Conservation (phyloP, 495 filamentous ascomycete species). For the Staphylotrichum tortipilum region DNA sequence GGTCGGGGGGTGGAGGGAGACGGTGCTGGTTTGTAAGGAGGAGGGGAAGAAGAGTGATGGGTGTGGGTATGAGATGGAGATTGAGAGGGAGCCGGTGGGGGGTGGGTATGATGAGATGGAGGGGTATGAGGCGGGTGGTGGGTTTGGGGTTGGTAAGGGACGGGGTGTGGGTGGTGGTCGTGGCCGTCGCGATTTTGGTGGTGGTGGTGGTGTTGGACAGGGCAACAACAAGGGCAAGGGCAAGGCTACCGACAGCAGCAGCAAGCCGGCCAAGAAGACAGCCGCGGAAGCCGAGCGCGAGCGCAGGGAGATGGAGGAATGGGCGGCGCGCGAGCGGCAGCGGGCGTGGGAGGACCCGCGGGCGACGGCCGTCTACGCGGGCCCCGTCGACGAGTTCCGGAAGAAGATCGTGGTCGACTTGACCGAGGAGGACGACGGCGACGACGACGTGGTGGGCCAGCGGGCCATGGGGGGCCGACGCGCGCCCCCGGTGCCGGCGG, state of each 20-base stretch:
- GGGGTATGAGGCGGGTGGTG: too few relatives aligned
- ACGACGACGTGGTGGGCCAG: too few relatives aligned
- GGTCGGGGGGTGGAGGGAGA: not conserved
- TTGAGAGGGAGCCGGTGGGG: not conserved
- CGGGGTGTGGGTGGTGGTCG: too few relatives aligned
- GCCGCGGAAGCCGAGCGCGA: not conserved
- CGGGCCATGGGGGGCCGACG: too few relatives aligned
- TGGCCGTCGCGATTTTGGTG: too few relatives aligned
- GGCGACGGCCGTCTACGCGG: not conserved
- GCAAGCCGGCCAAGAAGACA: not conserved
- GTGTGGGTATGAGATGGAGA: not conserved
- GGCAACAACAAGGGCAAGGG: not conserved
- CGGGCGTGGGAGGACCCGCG: not conserved
- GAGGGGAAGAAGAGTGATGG: not conserved
- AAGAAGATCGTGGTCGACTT: conserved; percentile 3
- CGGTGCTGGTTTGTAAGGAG: not conserved
- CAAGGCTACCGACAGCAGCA: not conserved
- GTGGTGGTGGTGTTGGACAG: not conserved
- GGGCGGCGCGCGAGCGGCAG: not conserved
- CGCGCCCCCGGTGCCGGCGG: too few relatives aligned
- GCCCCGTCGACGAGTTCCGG: not conserved
- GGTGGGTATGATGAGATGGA: too few relatives aligned
- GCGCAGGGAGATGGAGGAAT: not conserved
- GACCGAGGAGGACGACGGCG: not conserved
- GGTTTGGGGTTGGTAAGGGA: not conserved